phyloP scores from a whole-genome alignment of 2,329 filamentous ascomycete genomes.

The Trichoderma aggressivum region DNA sequence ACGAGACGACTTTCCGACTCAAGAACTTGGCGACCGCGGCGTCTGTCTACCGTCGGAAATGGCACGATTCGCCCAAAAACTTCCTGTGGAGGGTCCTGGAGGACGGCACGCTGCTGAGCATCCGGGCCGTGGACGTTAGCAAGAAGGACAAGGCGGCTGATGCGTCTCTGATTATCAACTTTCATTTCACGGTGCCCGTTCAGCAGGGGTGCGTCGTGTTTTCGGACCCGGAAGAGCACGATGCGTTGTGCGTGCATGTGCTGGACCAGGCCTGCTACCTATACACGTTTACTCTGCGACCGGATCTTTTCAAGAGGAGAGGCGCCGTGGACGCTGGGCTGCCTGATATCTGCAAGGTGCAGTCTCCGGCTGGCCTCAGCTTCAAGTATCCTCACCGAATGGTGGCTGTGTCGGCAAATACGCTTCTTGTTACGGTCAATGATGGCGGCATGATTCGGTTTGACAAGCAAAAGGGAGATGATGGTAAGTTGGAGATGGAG shows the following conservation, averaged over 20 bases:
- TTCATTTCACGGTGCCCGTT: conserved; percentile 72
- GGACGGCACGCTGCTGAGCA: conserved; percentile 72
- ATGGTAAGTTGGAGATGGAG: conserved; percentile 38
- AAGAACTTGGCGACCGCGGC: conserved; percentile 73
- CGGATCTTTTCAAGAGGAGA: conserved; percentile 74
- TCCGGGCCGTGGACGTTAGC: conserved; percentile 78
- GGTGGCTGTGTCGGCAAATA: conserved; percentile 67
- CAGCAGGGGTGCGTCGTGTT: conserved; percentile 76
- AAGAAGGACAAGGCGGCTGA: conserved; percentile 64
- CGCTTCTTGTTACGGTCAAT: conserved; percentile 75
- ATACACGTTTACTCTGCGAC: conserved; percentile 77
- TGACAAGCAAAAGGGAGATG: conserved; percentile 52
- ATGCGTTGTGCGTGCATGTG: conserved; percentile 74
- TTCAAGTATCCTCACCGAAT: conserved; percentile 80
- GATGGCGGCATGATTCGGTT: conserved; percentile 74
- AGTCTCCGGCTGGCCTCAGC: conserved; percentile 66
- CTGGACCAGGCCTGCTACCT: conserved; percentile 76
- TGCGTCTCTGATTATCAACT: conserved; percentile 70
- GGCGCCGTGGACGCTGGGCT: conserved; percentile 68
- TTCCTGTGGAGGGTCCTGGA: conserved; percentile 91
- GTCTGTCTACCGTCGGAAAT: conserved; percentile 78
- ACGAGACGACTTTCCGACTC: conserved; percentile 70
- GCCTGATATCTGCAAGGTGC: conserved; percentile 73
- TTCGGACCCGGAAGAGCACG: conserved; percentile 73
- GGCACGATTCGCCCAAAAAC: conserved; percentile 72